Percentiles rank a stretch among this genome's conserved stretches.
Evolutionary conservation across 352 stramenopile species (phyloP).

Genomic region (Phytopythium boreale): DNA sequence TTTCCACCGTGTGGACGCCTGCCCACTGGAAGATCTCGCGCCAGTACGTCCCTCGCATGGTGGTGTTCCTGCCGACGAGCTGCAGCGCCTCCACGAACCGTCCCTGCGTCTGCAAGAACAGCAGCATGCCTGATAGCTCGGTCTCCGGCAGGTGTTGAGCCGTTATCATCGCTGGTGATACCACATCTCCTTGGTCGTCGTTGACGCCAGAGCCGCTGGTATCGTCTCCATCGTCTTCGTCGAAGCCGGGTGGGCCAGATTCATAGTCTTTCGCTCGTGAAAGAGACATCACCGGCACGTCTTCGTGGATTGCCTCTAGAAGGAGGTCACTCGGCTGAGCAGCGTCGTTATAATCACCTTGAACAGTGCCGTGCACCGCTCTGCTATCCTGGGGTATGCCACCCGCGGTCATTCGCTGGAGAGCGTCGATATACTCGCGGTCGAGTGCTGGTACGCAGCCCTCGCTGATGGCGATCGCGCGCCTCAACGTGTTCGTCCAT

Average conservation of each 20-base stretch:
- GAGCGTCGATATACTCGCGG: constrained; percentile 31
- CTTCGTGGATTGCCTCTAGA: neutral
- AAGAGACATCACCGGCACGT: neutral
- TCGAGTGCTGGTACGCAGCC: constrained; percentile 52
- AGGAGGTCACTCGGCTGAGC: neutral
- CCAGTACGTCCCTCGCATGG: constrained; percentile 54
- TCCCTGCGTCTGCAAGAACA: constrained; percentile 54
- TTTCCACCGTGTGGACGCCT: constrained; percentile 19
- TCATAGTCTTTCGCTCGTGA: constrained; percentile 1
- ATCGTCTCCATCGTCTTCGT: constrained; percentile 27
- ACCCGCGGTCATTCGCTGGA: constrained; percentile 47
- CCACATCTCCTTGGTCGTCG: constrained; percentile 15
- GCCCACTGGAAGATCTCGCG: constrained; percentile 66
- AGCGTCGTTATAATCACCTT: neutral
- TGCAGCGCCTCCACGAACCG: constrained; percentile 77
- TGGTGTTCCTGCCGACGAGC: constrained; percentile 57
- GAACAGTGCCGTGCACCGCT: neutral
- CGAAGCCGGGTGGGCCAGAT: constrained; percentile 21
- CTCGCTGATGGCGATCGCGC: constrained; percentile 67
- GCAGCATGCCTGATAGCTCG: constrained; percentile 53
- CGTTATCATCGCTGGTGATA: neutral
- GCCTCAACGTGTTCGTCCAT: constrained; percentile 65
- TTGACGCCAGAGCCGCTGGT: neutral
- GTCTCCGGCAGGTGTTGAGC: constrained; percentile 23
- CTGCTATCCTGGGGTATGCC: constrained; percentile 34